These are phyloP conservation scores for Microcyclosporella mali DNA, from an alignment of 2,329 filamentous ascomycete species.

Conservation along the genomic window DNA sequence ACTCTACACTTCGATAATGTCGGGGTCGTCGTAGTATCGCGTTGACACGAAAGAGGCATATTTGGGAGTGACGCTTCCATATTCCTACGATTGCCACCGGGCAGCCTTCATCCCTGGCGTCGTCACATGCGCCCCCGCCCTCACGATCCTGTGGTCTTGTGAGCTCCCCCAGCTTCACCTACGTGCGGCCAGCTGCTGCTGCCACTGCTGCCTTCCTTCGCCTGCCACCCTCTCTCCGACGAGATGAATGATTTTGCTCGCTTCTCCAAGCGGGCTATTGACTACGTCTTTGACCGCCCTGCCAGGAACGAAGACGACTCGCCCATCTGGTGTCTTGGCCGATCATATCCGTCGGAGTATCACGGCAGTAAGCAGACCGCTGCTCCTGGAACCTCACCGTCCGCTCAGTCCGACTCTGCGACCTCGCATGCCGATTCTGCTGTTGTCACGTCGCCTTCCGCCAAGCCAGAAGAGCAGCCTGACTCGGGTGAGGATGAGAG, in stretches of 20 bases:
- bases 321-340: slow-evolving; percentile 78
- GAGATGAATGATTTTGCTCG: slow-evolving; percentile 68
- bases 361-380: slow-evolving; percentile 12
- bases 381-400: slow-evolving; percentile 23
- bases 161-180: too few relatives aligned
- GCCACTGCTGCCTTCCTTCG: background rate
- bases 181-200: background rate
- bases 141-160: too few relatives aligned
- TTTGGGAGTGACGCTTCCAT: too few relatives aligned
- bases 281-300: slow-evolving; percentile 87
- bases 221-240: background rate
- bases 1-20: background rate
- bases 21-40: too few relatives aligned
- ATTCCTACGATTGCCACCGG: too few relatives aligned
- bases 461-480: slow-evolving; percentile 13
- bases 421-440: slow-evolving; percentile 30
- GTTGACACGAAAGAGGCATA: too few relatives aligned
- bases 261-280: slow-evolving; percentile 70
- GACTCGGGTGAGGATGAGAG: slow-evolving; percentile 20
- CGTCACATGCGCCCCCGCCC: too few relatives aligned
- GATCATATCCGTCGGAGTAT: slow-evolving; percentile 43
- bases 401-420: slow-evolving; percentile 26
- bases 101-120: too few relatives aligned
- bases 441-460: slow-evolving; percentile 22
- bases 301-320: slow-evolving; percentile 71